Base-by-base conservation (phyloP, 805 yeast genomes). In the Candida odintsovae region DNA sequence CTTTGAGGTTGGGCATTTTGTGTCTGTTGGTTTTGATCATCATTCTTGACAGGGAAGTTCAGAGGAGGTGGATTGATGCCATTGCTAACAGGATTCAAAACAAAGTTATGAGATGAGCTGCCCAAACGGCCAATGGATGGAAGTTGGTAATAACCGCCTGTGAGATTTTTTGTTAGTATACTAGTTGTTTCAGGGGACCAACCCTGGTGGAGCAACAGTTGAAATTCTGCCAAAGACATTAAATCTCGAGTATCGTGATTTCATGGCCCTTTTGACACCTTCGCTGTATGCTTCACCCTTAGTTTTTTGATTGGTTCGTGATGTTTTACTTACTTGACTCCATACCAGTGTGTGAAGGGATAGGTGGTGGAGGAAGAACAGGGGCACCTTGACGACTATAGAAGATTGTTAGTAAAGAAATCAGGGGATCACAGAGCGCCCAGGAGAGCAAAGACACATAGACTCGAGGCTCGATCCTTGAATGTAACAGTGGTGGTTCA, bases 311-410 rank as follows among this genome's bases (percentile, higher is more conserved):
- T 28, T 13, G 31, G 7, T 20, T 36, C 11, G 23, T 20, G n/a
- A 19, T 12, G n/a, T 11, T 13, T 12, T 40, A 58, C 62, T 22
- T 50, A 57, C 62, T 57, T 19, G 60, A 49, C 41, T 58, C 62
- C 45, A 53, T 51, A n/a, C 54, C 38, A 16, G 54, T 40, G 43
- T 49, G 56, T 10, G 58, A 47, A 11, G 61, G 58, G 12, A 56
- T 50, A 2, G 57, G 48, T 16, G 83, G 83, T 12, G 83, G 82
- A 7, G 83, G 83, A 50, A 78, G 67, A 16, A 78, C 81, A 11
- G 82, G 82, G 7, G 81, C 79, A 42, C 66, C 51, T 61, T 75
- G 82, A 57, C 78, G 81, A 54, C 82, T 77, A 50, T n/a, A 42
- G 22, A 23, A 25, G 26, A 15, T 6, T 23, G 48, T 40, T 45